phyloP scores from a whole-genome alignment of 2,329 filamentous ascomycete genomes.

The Aureobasidium sp. region DNA sequence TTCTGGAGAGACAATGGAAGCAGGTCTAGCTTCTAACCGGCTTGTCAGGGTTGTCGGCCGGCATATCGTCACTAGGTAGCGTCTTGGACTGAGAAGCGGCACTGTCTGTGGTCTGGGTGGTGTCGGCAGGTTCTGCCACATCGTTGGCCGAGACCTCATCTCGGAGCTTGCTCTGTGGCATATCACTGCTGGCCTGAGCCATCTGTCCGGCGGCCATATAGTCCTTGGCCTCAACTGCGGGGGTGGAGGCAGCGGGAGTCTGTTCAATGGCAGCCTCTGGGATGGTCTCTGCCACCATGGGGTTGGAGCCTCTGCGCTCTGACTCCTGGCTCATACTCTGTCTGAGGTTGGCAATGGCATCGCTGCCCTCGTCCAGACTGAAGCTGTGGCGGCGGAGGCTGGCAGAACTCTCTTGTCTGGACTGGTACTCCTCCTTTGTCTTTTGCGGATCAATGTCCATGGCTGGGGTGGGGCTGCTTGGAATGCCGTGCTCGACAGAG shows the following conservation, averaged over 20 bases:
- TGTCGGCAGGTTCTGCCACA: not conserved
- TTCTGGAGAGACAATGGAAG: not conserved
- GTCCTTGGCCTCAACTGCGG: conserved; percentile 23
- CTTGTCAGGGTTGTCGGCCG: conserved; percentile 37
- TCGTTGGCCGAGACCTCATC: not conserved
- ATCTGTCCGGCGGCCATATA: conserved; percentile 17
- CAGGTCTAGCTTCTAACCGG: conserved; percentile 15
- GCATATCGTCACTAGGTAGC: conserved; percentile 17
- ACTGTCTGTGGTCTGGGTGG: not conserved
- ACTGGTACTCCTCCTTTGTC: not conserved
- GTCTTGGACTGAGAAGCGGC: conserved; percentile 5
- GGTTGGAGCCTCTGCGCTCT: conserved; percentile 29
- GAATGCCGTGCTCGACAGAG: conserved; percentile 29
- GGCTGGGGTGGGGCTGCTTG: not conserved
- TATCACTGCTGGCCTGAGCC: conserved; percentile 12
- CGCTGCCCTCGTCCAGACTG: conserved; percentile 29
- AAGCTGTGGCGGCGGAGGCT: conserved; percentile 34
- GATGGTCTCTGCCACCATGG: conserved; percentile 28
- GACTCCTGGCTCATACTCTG: conserved; percentile 33
- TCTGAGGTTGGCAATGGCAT: conserved; percentile 28
- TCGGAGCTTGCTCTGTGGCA: conserved; percentile 9
- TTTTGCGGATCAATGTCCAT: conserved; percentile 12
- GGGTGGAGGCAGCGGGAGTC: conserved; percentile 22
- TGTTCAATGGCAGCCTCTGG: conserved; percentile 36
- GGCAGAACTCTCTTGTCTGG: conserved; percentile 13